phyloP scores from a whole-genome alignment of 306 rosid species.

The Neltuma alba region DNA sequence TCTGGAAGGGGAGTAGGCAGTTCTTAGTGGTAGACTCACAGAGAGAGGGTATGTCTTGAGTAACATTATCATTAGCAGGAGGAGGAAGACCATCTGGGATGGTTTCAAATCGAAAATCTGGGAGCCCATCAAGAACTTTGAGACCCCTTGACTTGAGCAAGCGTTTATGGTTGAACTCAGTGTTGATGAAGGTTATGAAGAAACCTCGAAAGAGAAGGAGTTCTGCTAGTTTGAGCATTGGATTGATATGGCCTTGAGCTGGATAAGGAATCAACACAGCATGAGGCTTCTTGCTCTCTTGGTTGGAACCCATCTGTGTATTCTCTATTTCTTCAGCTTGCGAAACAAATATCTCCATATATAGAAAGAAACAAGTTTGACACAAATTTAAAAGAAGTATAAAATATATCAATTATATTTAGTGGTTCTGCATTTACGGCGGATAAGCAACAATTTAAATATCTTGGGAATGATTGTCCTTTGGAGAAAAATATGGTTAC shows the following conservation, averaged over 20 bases:
- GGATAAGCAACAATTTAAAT: too few species aligned
- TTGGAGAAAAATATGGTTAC: neutral
- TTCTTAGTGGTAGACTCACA: slow-evolving; percentile 18
- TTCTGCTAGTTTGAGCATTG: slow-evolving; percentile 34
- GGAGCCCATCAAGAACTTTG: neutral
- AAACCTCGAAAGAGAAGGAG: slow-evolving; percentile 35
- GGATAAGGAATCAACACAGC: slow-evolving; percentile 29
- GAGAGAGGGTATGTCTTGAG: slow-evolving; percentile 23
- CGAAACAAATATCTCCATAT: neutral
- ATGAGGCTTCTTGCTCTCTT: slow-evolving; percentile 10
- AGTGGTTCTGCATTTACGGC: neutral
- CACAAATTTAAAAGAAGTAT: neutral
- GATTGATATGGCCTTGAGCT: slow-evolving; percentile 40
- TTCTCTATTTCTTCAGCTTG: neutral
- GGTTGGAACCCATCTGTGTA: neutral
- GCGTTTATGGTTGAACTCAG: slow-evolving; percentile 4
- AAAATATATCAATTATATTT: too few species aligned
- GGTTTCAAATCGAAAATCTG: slow-evolving; percentile 8
- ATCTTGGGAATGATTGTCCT: neutral
- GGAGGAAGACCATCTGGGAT: slow-evolving; percentile 40
- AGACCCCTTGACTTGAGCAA: neutral
- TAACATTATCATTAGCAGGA: neutral
- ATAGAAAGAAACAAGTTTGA: neutral
- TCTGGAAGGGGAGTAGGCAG: slow-evolving; percentile 10
- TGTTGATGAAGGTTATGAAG: slow-evolving; percentile 6